A percentile compares a stretch with the other conserved stretches of the same genome.
Evolutionary conservation across 495 filamentous ascomycete genomes (phyloP).

Genomic region (Aspergillus incahuasiensis): DNA sequence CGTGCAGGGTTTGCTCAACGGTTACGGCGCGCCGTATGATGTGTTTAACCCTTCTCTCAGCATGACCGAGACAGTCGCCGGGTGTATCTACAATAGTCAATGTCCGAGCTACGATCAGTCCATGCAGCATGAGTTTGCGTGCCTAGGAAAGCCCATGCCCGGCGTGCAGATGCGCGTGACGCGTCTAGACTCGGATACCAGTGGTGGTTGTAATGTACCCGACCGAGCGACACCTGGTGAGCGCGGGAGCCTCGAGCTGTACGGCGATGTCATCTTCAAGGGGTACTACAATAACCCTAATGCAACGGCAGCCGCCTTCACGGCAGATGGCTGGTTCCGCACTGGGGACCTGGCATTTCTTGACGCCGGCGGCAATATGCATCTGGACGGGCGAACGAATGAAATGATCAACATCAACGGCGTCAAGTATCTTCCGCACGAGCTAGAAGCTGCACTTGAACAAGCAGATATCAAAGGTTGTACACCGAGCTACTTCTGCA

Average conservation of each 20-base stretch:
- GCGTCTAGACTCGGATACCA: background rate
- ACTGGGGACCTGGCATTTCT: constrained; percentile 68
- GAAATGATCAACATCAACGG: constrained; percentile 52
- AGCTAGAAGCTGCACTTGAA: background rate
- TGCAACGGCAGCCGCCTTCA: constrained; percentile 61
- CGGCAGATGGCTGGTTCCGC: constrained; percentile 71
- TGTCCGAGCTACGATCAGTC: constrained; percentile 34
- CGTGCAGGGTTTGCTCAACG: background rate
- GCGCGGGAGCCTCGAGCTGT: constrained; percentile 22
- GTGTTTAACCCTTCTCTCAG: constrained; percentile 48
- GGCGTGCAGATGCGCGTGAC: constrained; percentile 41
- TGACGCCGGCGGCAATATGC: constrained; percentile 55
- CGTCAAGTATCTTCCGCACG: constrained; percentile 29
- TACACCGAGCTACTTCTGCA: background rate
- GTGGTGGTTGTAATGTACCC: no score
- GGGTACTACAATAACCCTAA: constrained; percentile 69
- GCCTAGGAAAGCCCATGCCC: constrained; percentile 35
- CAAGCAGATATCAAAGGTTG: background rate
- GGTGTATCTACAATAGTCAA: constrained; percentile 35
- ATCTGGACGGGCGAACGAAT: constrained; percentile 50
- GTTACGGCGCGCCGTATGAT: constrained; percentile 29
- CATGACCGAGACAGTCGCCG: constrained; percentile 56
- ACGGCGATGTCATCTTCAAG: constrained; percentile 63
- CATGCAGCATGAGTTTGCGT: constrained; percentile 25
- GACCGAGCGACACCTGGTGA: constrained; percentile 23